phyloP scores from a whole-genome alignment of 2,329 filamentous ascomycete species.

The Colletotrichum higginsianum region DNA sequence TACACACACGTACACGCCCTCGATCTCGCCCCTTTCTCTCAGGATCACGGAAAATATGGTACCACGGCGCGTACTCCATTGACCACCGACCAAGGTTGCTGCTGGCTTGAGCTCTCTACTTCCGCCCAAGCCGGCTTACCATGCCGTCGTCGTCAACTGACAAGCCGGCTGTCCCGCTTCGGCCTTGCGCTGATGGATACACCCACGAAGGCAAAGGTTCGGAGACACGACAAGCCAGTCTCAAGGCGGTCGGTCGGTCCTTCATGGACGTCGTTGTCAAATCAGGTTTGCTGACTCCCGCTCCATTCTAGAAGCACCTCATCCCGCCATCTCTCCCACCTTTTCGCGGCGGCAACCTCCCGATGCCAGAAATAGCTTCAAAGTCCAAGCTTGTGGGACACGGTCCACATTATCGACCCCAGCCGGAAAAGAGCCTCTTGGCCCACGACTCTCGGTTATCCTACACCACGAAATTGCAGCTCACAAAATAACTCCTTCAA shows the following conservation, averaged over 20 bases:
- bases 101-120: conserved; percentile 1
- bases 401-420: conserved; percentile 21
- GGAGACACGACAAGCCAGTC: background rate
- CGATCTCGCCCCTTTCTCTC: conserved; percentile 1
- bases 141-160: conserved; percentile 3
- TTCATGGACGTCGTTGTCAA: conserved; percentile 1
- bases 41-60: background rate
- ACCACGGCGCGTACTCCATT: conserved; percentile 12
- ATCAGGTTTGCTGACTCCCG: conserved; percentile 12
- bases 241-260: no score
- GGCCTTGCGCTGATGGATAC: conserved; percentile 17
- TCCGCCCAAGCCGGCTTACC: background rate
- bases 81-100: background rate
- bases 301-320: conserved; percentile 30
- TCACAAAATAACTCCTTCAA: conserved; percentile 18
- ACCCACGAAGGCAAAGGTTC: conserved; percentile 21
- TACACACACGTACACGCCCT: background rate
- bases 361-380: conserved; percentile 39
- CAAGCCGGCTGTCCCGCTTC: conserved; percentile 2
- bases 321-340: conserved; percentile 24
- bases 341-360: conserved; percentile 27
- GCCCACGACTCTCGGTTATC: conserved; percentile 28
- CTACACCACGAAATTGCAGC: conserved; percentile 34
- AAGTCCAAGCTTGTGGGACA: conserved; percentile 17
- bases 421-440: conserved; percentile 24